These are phyloP conservation scores for Ceratocystis albifundus DNA, from an alignment of 2,329 filamentous ascomycete species.

Conservation along the genomic window DNA sequence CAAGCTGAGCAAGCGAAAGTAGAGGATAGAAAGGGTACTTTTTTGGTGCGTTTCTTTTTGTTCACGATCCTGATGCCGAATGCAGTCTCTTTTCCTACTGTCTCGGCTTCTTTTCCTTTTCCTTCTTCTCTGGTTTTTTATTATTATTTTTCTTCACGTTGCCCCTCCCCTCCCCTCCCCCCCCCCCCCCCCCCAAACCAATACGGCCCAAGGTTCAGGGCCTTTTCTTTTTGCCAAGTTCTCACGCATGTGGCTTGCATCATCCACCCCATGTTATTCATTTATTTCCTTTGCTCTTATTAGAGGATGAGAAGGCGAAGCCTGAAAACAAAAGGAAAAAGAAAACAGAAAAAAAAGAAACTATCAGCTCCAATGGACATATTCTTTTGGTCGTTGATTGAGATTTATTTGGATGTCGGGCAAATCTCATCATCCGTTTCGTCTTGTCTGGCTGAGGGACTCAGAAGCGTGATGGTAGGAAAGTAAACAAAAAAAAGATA, in stretches of 20 bases:
- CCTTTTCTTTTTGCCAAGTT: not conserved
- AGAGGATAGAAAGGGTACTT: not conserved
- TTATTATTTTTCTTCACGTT: not conserved
- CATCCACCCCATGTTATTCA: not conserved
- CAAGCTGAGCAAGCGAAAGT: not conserved
- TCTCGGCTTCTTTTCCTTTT: not conserved
- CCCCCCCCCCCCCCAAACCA: no score
- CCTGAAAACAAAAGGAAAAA: no score
- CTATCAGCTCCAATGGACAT: not conserved
- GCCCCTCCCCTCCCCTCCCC: not conserved
- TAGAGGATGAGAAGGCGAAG: not conserved
- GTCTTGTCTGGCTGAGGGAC: not conserved
- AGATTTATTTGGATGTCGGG: not conserved
- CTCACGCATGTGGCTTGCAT: slow-evolving; percentile 8
- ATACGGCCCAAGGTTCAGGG: not conserved
- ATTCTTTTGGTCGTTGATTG: not conserved
- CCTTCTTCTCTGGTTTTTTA: not conserved
- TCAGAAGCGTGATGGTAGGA: not conserved
- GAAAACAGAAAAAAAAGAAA: no score
- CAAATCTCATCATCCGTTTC: not conserved
- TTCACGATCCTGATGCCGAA: not conserved
- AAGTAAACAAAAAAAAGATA: not conserved
- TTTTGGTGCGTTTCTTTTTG: not conserved
- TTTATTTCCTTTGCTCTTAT: not conserved
- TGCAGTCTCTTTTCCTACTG: not conserved